Conservation (phyloP, 495 filamentous ascomycete species). For the Neurospora africana region DNA sequence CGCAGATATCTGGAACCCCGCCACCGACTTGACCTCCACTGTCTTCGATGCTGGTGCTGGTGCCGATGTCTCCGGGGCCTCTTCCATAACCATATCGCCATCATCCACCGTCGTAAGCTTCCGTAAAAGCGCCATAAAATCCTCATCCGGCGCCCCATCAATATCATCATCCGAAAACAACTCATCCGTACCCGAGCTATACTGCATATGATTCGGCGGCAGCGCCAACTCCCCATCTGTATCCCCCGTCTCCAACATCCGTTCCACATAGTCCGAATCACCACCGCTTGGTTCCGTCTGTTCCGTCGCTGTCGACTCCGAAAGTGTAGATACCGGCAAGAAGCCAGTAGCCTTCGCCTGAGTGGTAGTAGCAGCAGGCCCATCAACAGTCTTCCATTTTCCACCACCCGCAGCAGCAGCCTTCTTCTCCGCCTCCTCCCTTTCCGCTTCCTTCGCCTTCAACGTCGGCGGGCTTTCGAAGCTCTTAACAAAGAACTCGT, state of each 20-base stretch:
- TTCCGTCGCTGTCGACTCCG: no score
- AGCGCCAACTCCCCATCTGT: constrained; percentile 23
- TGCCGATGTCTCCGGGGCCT: constrained; percentile 11
- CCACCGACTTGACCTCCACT: constrained; percentile 10
- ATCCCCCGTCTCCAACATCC: constrained; percentile 20
- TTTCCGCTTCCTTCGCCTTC: constrained; percentile 31
- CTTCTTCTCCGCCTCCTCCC: constrained; percentile 42
- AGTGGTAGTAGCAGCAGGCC: constrained; percentile 26
- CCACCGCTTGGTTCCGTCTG: constrained; percentile 6
- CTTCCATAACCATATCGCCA: constrained; percentile 8
- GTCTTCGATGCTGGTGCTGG: constrained; percentile 9
- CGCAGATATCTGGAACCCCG: constrained; percentile 19
- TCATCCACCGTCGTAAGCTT: constrained; percentile 1
- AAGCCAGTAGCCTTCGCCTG: constrained; percentile 27
- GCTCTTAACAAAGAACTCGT: constrained; percentile 58
- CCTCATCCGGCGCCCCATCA: constrained; percentile 18
- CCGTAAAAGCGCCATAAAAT: constrained; percentile 9
- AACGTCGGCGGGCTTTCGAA: constrained; percentile 67
- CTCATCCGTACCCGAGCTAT: constrained; percentile 16
- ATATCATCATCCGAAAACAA: constrained; percentile 16
- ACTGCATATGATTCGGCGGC: constrained; percentile 8
- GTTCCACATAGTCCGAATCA: constrained; percentile 23
- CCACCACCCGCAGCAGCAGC: constrained; percentile 27
- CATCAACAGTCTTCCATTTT: constrained; percentile 65
- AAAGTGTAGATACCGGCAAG: constrained; percentile 22